These are phyloP conservation scores for Plenodomus lindquistii DNA, from an alignment of 2,329 filamentous ascomycete species.

Conservation along the genomic window DNA sequence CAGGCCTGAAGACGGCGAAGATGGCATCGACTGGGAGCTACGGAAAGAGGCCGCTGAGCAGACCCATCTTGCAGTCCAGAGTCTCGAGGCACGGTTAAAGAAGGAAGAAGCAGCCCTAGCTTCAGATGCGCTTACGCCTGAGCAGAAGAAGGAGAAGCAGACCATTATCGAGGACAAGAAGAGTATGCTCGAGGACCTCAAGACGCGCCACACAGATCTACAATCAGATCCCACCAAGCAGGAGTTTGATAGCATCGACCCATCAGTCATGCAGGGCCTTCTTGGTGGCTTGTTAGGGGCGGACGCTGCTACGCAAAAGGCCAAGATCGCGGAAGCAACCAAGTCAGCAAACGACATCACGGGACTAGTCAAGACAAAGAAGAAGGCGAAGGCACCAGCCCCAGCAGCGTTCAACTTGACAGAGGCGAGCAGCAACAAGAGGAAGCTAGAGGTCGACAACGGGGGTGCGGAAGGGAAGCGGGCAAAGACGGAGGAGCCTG, in stretches of 20 bases:
- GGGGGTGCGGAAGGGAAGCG: conserved; percentile 31
- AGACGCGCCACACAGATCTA: conserved; percentile 67
- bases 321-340: conserved; percentile 71
- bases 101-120: conserved; percentile 70
- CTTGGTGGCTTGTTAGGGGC: conserved; percentile 67
- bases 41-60: conserved; percentile 72
- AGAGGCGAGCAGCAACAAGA: conserved; percentile 29
- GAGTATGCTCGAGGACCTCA: conserved; percentile 76
- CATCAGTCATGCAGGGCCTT: conserved; percentile 60
- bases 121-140: conserved; percentile 50
- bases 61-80: conserved; percentile 74
- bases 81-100: conserved; percentile 71
- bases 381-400: conserved; percentile 51
- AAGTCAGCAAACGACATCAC: conserved; percentile 74
- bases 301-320: conserved; percentile 63
- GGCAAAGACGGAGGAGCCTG: conserved; percentile 38
- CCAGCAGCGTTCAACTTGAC: conserved; percentile 10
- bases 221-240: conserved; percentile 59
- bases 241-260: conserved; percentile 46
- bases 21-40: conserved; percentile 67
- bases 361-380: conserved; percentile 72
- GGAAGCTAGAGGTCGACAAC: conserved; percentile 37
- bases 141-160: conserved; percentile 66
- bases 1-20: conserved; percentile 47
- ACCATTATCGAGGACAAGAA: conserved; percentile 70